Evolutionary conservation across 2,329 filamentous ascomycete species (phyloP).

Genomic region (Stagonosporopsis rhizophila): DNA sequence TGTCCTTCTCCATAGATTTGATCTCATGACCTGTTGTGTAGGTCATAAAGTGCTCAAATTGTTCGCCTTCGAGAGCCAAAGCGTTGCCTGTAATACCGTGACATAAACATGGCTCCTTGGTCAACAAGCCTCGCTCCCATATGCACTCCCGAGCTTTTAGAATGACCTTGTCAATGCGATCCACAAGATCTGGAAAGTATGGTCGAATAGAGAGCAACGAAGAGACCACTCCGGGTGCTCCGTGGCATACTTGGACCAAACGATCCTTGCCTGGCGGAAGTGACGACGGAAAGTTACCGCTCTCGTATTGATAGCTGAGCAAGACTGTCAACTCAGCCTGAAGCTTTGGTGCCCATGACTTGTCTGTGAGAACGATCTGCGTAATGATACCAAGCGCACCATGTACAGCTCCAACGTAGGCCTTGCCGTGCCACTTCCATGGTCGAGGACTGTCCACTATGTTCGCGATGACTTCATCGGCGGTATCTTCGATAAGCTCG

Average conservation of each 20-base stretch:
- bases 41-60: constrained; percentile 65
- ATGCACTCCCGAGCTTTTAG: constrained; percentile 60
- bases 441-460: constrained; percentile 64
- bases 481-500: constrained; percentile 61
- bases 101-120: constrained; percentile 70
- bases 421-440: constrained; percentile 71
- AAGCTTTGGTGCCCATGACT: constrained; percentile 61
- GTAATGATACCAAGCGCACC: constrained; percentile 74
- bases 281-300: constrained; percentile 69
- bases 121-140: constrained; percentile 65
- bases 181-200: constrained; percentile 62
- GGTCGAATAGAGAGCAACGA: constrained; percentile 64
- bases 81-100: constrained; percentile 72
- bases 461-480: constrained; percentile 64
- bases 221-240: constrained; percentile 67
- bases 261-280: constrained; percentile 57
- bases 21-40: constrained; percentile 65
- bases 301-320: constrained; percentile 65
- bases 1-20: constrained; percentile 60
- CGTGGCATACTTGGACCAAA: constrained; percentile 72
- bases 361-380: constrained; percentile 69
- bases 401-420: constrained; percentile 71
- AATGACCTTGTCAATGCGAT: constrained; percentile 62
- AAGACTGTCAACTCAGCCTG: constrained; percentile 62
- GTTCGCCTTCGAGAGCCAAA: constrained; percentile 59